These are phyloP conservation scores for Botryotinia globosa DNA, from an alignment of 2,329 filamentous ascomycete genomes.

Conservation along the genomic window DNA sequence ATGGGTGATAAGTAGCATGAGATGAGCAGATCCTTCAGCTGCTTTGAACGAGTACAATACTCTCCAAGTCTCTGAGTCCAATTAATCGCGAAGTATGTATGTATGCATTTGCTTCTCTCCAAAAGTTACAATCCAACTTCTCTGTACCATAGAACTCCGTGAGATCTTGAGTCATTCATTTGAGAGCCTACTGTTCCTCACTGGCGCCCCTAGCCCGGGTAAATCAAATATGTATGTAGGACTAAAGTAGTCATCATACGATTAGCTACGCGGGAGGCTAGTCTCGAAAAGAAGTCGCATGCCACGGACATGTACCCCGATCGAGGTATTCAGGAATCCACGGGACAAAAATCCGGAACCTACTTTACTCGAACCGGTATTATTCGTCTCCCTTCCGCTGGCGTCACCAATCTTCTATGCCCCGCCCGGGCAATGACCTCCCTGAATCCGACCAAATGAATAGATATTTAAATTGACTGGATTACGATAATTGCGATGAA, in stretches of 20 bases:
- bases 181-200: not conserved
- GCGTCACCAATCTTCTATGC: constrained; percentile 1
- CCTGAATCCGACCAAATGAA: not conserved
- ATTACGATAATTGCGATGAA: not conserved
- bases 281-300: not conserved
- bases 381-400: constrained; percentile 14
- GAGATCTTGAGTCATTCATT: not conserved
- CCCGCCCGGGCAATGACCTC: not conserved
- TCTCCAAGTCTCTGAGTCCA: not conserved
- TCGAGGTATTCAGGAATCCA: not conserved
- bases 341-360: constrained; percentile 7
- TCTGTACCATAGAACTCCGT: not conserved
- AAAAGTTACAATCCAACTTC: not conserved
- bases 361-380: constrained; percentile 13
- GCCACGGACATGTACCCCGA: not conserved
- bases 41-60: not conserved
- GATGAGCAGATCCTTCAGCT: not conserved
- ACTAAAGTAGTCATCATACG: not conserved
- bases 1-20: not conserved
- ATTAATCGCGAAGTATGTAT: not conserved
- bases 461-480: not conserved
- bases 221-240: not conserved
- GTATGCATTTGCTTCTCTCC: not conserved
- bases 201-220: not conserved
- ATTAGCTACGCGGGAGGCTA: not conserved